Conservation (phyloP, 2,329 filamentous ascomycete genomes). For the Aspergillus candidus region DNA sequence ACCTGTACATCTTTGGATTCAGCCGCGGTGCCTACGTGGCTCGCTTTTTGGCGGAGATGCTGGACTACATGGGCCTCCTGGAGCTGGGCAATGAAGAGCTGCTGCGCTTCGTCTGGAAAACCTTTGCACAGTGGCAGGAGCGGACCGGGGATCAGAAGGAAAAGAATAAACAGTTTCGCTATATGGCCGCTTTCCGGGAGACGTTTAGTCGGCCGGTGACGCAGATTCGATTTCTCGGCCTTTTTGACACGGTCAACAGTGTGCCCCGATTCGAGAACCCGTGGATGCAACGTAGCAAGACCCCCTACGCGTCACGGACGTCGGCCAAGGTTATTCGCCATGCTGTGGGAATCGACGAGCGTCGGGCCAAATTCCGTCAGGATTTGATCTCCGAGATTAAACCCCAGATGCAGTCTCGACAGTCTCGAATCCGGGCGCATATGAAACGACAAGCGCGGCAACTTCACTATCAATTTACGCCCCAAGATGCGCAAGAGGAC, state of each 20-base stretch:
- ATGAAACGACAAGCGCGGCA: background rate
- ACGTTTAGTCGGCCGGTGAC: slow-evolving; percentile 69
- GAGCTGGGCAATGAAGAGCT: slow-evolving; percentile 79
- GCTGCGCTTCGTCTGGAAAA: slow-evolving; percentile 71
- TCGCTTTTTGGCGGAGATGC: slow-evolving; percentile 49
- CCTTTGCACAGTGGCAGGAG: slow-evolving; percentile 35
- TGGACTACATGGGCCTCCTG: slow-evolving; percentile 52
- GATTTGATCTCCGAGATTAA: background rate
- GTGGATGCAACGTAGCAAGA: slow-evolving; percentile 59
- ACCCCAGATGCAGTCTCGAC: too few relatives aligned
- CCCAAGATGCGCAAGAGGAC: background rate
- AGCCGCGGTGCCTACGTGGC: slow-evolving; percentile 50
- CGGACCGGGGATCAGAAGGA: slow-evolving; percentile 13
- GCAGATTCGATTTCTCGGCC: slow-evolving; percentile 65
- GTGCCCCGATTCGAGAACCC: slow-evolving; percentile 66
- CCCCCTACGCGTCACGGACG: background rate
- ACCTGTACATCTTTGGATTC: slow-evolving; percentile 53
- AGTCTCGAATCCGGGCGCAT: too few relatives aligned
- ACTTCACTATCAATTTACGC: background rate
- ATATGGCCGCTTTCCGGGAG: slow-evolving; percentile 70
- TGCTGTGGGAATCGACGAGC: slow-evolving; percentile 6
- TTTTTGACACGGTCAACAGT: slow-evolving; percentile 76
- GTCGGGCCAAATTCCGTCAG: slow-evolving; percentile 2
- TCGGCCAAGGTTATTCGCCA: slow-evolving; percentile 5
- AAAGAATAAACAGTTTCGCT: slow-evolving; percentile 53